These are phyloP conservation scores for Jackrogersella multiformis DNA, from an alignment of 495 filamentous ascomycete genomes.

Conservation along the genomic window DNA sequence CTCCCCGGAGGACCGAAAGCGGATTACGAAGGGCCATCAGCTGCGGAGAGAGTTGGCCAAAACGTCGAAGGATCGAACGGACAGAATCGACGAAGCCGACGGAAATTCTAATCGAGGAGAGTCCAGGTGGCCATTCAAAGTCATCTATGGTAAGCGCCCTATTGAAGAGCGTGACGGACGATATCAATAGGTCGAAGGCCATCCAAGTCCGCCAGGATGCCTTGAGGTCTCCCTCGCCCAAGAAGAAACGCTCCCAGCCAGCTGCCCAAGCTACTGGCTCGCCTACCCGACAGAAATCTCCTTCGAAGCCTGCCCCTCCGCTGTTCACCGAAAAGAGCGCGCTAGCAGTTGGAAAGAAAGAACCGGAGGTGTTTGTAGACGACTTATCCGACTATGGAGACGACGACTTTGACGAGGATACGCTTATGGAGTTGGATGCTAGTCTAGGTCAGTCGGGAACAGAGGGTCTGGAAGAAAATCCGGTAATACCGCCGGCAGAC, in stretches of 20 bases:
- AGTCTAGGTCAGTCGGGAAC: slow-evolving; percentile 54
- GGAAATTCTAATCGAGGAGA: slow-evolving; percentile 24
- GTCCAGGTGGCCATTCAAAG: slow-evolving; percentile 55
- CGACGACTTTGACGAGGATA: slow-evolving; percentile 60
- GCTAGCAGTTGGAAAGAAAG: background rate
- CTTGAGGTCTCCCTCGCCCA: slow-evolving; percentile 46
- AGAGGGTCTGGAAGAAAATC: slow-evolving; percentile 2
- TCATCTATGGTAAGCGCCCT: slow-evolving; percentile 57
- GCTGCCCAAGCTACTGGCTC: slow-evolving; percentile 21
- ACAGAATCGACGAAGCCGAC: slow-evolving; percentile 35
- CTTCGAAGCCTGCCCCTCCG: slow-evolving; percentile 25
- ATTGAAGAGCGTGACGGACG: slow-evolving; percentile 54
- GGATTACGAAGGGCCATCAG: slow-evolving; percentile 74
- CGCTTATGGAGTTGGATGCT: slow-evolving; percentile 62
- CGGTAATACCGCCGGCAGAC: slow-evolving; percentile 11
- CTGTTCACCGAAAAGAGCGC: slow-evolving; percentile 3
- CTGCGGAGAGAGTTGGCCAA: slow-evolving; percentile 75
- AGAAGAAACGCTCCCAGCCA: slow-evolving; percentile 36
- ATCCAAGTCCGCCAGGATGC: slow-evolving; percentile 33
- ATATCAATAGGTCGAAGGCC: slow-evolving; percentile 48
- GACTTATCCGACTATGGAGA: slow-evolving; percentile 57
- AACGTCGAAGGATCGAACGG: slow-evolving; percentile 61
- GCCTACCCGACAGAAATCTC: slow-evolving; percentile 24
- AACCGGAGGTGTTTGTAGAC: slow-evolving; percentile 44
- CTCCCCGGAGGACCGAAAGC: slow-evolving; percentile 65